Base-by-base conservation (phyloP, 2,329 filamentous ascomycete species). In the Stagonosporopsis rhizophila region DNA sequence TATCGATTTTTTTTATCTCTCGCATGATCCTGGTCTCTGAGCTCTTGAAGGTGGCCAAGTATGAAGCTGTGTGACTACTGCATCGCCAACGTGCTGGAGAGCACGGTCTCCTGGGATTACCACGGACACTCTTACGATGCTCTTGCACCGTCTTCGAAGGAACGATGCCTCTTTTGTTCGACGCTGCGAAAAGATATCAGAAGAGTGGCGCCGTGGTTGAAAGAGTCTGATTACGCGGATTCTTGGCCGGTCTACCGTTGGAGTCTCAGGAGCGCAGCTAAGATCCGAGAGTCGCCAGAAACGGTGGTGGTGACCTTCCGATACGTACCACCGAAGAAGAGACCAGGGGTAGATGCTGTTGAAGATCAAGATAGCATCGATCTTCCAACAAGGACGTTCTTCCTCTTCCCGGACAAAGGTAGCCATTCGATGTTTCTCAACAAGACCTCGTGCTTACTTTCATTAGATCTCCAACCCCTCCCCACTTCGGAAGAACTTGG, bases 241-340 rank as follows among this genome's bases (percentile, higher is more conserved):
- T 32, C 25, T 56, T 67, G n/a, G n/a, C n/a, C n/a, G n/a, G n/a
- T n/a, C n/a, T n/a, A n/a, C n/a, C n/a, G n/a, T n/a, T n/a, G n/a
- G n/a, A n/a, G n/a, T n/a, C n/a, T n/a, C 30, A 53, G 65, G 3
- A 62, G 54, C 32, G 47, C 62, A 7, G 58, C 52, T 1, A 62
- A 38, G 39, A 63, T 60, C 38, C 49, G 58, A 17, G 64, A 69
- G 34, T 60, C 48, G 20, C 30, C 52, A 3, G 52, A 64, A 25
- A 62, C 59, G 5, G 44, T 67, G n/a, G 63, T 53, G 9, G 40
- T 69, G 6, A 64, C 61, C 5, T 67, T 69, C 32, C 53, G 63
- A 6, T 60, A 54, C 23, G 58, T n/a, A n/a, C n/a, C n/a, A n/a
- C n/a, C n/a, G n/a, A n/a, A n/a, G n/a, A n/a, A n/a, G n/a, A n/a